phyloP scores from a whole-genome alignment of 352 stramenopile genomes.

The Globisporangium cederbergense region DNA sequence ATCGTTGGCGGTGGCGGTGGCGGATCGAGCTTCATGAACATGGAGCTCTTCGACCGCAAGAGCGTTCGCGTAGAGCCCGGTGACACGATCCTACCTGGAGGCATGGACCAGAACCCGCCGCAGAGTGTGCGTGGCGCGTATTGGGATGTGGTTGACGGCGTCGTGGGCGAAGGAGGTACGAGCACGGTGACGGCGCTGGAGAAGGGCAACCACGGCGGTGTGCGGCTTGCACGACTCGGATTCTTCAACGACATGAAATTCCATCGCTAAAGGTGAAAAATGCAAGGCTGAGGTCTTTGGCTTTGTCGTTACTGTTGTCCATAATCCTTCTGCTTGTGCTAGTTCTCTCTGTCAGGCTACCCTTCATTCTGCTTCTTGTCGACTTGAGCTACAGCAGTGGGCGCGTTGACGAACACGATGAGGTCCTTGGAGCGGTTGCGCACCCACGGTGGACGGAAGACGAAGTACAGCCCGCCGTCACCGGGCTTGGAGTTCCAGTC shows the following conservation, averaged over 20 bases:
- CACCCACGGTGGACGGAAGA: conserved; percentile 55
- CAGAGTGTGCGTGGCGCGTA: conserved; percentile 42
- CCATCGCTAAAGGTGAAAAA: conserved; percentile 25
- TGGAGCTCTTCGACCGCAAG: conserved; percentile 32
- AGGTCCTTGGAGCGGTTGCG: conserved; percentile 58
- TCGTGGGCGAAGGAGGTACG: conserved; percentile 54
- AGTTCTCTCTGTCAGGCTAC: background rate
- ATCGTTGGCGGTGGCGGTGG: conserved; percentile 67
- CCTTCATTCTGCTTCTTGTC: conserved; percentile 4
- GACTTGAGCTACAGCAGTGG: background rate
- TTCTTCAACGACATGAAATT: conserved; percentile 83
- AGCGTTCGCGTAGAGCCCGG: conserved; percentile 43
- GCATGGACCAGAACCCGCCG: conserved; percentile 49
- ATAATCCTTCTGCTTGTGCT: background rate
- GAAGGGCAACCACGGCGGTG: conserved; percentile 57
- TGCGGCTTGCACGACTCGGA: conserved; percentile 50
- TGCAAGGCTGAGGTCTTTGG: background rate
- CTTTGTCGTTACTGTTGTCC: background rate
- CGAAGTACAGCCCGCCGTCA: conserved; percentile 59
- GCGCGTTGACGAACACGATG: conserved; percentile 33
- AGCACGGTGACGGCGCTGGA: conserved; percentile 25
- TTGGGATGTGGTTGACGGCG: conserved; percentile 54
- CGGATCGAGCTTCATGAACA: conserved; percentile 63
- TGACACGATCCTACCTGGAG: conserved; percentile 35
- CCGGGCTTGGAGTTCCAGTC: conserved; percentile 75